Evolutionary conservation across 495 filamentous ascomycete genomes (phyloP), one percentile per base, ranked within the genome.

Genomic region (Hypoxylon lenormandii): DNA sequence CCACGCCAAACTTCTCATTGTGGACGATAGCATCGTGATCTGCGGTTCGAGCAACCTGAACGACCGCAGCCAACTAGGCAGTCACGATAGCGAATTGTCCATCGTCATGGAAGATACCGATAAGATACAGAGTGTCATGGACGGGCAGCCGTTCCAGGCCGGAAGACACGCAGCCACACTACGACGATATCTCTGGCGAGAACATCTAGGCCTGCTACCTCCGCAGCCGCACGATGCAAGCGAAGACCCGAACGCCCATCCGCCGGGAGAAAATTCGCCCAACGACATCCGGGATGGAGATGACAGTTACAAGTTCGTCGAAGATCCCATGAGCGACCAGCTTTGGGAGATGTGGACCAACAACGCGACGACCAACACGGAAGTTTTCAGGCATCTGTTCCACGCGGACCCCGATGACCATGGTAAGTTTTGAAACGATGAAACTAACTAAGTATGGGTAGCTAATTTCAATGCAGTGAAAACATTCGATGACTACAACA

Each of bases 1-100:
- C 37, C 94, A 98, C 74, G 90, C 87, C 38, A 97, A 97, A 78
- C 83, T 95, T 30, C 84, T 92, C 61, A 96, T 96, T 65, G 91
- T 88, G 12, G 93, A 97, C 72, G 92, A 97, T 73, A 83, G 86
- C 37, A 84, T 90, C 37, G 89, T 88, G 21, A 90, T 97, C 58
- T 96, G 94, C 74, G 94, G 94, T 13, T 91, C 87, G 54, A 89
- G 91, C 40, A 97, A 98, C 76, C 87, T 98, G 76, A 97, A 98
- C 71, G 94, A 97, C 73, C 87, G 95, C 72, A 96, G 91, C 13
- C 94, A 97, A 81, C 81, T 94, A 16, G 95, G 94, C 13, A 85
- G 88, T 72, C 93, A 96, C 74, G 95, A 98, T 74, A 92, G 89
- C 60, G 95, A 98, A 78, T 82, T 98, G n/a, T 87, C 90, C 42